A percentile compares a stretch with the other conserved stretches of the same genome.
Conservation (phyloP, 305 asterid genomes). For the Euphrasia arctica region DNA sequence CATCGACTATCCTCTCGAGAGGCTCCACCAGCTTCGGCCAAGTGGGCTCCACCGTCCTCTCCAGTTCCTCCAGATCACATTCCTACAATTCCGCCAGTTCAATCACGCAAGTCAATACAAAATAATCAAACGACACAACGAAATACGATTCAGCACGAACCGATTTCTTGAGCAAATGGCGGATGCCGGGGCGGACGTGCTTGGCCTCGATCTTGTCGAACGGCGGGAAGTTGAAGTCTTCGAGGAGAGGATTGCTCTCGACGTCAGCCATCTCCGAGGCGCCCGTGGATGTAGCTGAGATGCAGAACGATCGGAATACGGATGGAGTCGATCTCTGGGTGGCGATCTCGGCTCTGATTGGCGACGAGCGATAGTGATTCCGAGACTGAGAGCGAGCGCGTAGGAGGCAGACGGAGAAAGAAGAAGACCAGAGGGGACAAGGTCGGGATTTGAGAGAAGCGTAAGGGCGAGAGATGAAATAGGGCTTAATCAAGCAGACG, state of each 20-base stretch:
- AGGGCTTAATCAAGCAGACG: conserved; percentile 41
- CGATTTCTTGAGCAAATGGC: conserved; percentile 63
- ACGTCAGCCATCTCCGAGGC: too few relatives aligned
- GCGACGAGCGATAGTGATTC: conserved; percentile 17
- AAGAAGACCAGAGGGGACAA: conserved; percentile 43
- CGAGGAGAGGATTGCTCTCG: conserved; percentile 55
- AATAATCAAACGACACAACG: too few relatives aligned
- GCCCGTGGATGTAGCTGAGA: conserved; percentile 27
- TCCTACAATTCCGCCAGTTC: too few relatives aligned
- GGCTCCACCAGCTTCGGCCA: too few relatives aligned
- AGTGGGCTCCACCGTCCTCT: too few relatives aligned
- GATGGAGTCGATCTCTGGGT: conserved; percentile 24
- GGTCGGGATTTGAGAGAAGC: background rate
- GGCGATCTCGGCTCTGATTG: conserved; percentile 16
- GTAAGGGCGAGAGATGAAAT: conserved; percentile 32
- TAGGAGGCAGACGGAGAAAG: conserved; percentile 60
- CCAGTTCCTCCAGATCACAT: too few relatives aligned
- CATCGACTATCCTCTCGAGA: too few relatives aligned
- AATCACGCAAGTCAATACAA: too few relatives aligned
- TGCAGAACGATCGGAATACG: conserved; percentile 39
- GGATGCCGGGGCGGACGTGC: conserved; percentile 90
- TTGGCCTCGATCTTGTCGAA: conserved; percentile 65
- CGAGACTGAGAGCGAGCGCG: conserved; percentile 13
- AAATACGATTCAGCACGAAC: conserved; percentile 34
- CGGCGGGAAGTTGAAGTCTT: conserved; percentile 84